phyloP scores from a whole-genome alignment of 768 basidiomycete species.

The Pholiota microspora region DNA sequence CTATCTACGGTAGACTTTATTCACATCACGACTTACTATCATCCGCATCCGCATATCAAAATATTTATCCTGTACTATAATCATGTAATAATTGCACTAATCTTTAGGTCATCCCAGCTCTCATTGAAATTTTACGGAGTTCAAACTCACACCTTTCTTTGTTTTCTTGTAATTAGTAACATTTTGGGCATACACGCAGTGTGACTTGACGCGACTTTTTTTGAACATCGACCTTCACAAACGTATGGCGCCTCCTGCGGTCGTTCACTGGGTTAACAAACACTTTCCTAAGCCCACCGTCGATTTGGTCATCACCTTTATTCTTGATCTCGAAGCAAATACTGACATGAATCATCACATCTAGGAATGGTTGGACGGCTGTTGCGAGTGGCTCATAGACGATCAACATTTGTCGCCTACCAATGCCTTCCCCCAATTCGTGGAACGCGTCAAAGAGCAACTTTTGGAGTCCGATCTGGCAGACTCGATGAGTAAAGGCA shows the following conservation, averaged over 20 bases:
- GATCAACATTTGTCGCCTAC: constrained; percentile 47
- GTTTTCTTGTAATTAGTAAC: too few species aligned
- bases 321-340: neutral
- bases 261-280: constrained; percentile 52
- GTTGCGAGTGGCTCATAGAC: constrained; percentile 60
- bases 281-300: constrained; percentile 61
- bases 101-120: too few species aligned
- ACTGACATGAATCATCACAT: constrained; percentile 5
- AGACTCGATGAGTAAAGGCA: constrained; percentile 70
- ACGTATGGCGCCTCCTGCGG: constrained; percentile 27
- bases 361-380: constrained; percentile 79
- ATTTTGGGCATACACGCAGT: neutral
- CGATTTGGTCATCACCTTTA: constrained; percentile 51
- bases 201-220: constrained; percentile 3
- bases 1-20: too few species aligned
- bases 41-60: too few species aligned
- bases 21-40: too few species aligned
- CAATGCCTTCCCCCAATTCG: constrained; percentile 48
- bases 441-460: constrained; percentile 57
- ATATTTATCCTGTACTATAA: too few species aligned
- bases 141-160: too few species aligned
- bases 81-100: too few species aligned
- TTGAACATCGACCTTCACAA: neutral
- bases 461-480: constrained; percentile 68
- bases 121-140: too few species aligned